Base-by-base conservation (phyloP, 257 asterid species). In the Solanum medicagineum region DNA sequence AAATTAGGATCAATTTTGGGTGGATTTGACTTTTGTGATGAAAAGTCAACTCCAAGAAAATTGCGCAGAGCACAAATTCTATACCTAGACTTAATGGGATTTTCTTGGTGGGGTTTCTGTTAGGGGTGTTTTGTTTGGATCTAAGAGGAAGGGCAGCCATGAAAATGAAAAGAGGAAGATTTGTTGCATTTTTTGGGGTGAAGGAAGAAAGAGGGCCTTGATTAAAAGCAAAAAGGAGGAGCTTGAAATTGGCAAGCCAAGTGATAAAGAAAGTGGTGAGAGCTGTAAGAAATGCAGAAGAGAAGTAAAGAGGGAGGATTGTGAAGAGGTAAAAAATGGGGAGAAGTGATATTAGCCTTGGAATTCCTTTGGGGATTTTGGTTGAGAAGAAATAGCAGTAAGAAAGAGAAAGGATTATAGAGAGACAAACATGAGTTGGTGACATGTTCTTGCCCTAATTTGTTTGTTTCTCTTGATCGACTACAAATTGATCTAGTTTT, bases 201-300 rank as follows among this genome's bases (percentile, higher is more conserved):
- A 11, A 22, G 16, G 93, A 15, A 66, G 85, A 84, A 10, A 94
- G 90, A 44, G 97, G 98, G 83, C 89, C 88, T 22, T 84, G 89
- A 47, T 90, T 62, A 86, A 94, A 95, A 44, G 94, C 71, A 82
- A 90, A 91, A 81, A 94, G 94, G 87, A 95, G 88, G 87, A 95
- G 95, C 85, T 95, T 95, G 91, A 91, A 94, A 57, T 94, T 95
- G 81, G 87, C 93, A n/a, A 88, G 94, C 97, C 97, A 95, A 82
- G 89, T 91, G 6, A 95, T 90, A 92, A 89, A 93, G 81, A 94
- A 91, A 82, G 80, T 32, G 59, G 97, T 86, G 87, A 55, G 16
- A 87, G 36, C 81, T 77, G 85, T 15, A 55, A 22, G 12, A 66
- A 83, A 65, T 45, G 85, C n/a, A 92, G 92, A 29, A 87, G 91